Evolutionary conservation across 208 protist species (phyloP), one percentile per base, ranked within the genome.

Genomic region (Leishmania braziliensis): DNA sequence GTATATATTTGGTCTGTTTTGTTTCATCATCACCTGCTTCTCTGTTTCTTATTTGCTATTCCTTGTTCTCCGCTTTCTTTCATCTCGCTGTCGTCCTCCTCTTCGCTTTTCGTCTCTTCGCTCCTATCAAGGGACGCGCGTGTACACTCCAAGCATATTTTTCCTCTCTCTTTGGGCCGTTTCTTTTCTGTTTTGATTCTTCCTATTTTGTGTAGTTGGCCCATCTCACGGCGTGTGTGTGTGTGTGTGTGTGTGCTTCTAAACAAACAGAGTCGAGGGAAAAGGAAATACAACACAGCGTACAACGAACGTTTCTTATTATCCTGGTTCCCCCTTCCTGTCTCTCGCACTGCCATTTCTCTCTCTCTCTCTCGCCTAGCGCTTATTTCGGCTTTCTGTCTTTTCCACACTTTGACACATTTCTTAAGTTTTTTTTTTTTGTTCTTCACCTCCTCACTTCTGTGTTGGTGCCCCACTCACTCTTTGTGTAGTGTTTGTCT

Each of bases 141-240:
- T 6, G 43, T 46, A 46, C 36, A 58, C 46, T 73, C 46, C 79
- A 58, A 51, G 71, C 69, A 75, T 83, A 63, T 83, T 69, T 80
- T 70, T 79, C 20, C 36, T 63, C 33, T 76, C 58, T 65, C 43
- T 46, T 46, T 46, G 43, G 43, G 43, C 43, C 3, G 43, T 46
- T 46, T 46, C 43, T 4, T 46, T 46, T 6, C 4, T 46, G 43
- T 46, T 46, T 46, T 46, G 43, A 46, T 46, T 46, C 43, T 72
- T 72, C 18, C 5, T 73, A 20, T 53, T 58, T 73, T 69, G 14
- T 65, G 43, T 70, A 26, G 23, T 46, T 20, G 50, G 23, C 18
- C 51, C 51, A 20, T 58, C 14, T 66, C 43, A 46, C 43, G 43
- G 43, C 43, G 43, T 6, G 43, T 46, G 43, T 46, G 12, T 66